Percentiles rank a stretch among this genome's conserved stretches.
These are phyloP conservation scores for Colletotrichum cuscutae DNA, from an alignment of 2,329 filamentous ascomycete species.

Conservation along the genomic window DNA sequence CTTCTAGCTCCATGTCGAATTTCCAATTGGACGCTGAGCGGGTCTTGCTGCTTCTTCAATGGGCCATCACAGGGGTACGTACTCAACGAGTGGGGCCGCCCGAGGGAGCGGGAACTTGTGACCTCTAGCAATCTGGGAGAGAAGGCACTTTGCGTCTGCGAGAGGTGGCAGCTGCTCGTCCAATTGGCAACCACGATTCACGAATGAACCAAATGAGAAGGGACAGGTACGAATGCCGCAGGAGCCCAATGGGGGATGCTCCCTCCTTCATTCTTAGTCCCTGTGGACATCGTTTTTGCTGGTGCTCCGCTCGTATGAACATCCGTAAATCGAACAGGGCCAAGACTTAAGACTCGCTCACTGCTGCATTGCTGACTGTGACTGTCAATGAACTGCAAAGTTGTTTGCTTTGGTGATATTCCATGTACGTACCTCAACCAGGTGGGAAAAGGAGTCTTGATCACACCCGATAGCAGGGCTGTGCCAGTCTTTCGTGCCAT, in stretches of 20 bases:
- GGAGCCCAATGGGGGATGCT: neutral
- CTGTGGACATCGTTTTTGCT: neutral
- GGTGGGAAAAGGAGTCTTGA: conserved; percentile 4
- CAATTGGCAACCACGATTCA: neutral
- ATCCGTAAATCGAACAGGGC: conserved; percentile 29
- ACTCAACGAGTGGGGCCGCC: neutral
- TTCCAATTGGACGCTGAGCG: conserved; percentile 11
- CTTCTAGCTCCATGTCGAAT: neutral
- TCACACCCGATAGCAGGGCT: conserved; percentile 21
- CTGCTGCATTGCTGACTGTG: neutral
- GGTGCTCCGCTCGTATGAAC: conserved; percentile 17
- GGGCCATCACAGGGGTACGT: neutral
- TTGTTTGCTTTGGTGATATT: neutral
- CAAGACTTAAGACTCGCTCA: neutral
- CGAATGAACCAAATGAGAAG: neutral
- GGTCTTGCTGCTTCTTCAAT: conserved; percentile 24
- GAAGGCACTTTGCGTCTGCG: neutral
- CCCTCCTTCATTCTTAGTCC: neutral
- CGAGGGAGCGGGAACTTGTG: conserved; percentile 4
- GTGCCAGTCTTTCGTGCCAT: neutral
- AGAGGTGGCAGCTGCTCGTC: neutral
- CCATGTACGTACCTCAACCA: neutral
- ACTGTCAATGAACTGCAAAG: neutral
- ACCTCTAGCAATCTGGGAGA: neutral
- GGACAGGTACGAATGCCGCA: neutral